Percentiles rank a stretch among this genome's conserved stretches.
Conservation (phyloP, 352 stramenopile genomes). For the Pythium dissimile region DNA sequence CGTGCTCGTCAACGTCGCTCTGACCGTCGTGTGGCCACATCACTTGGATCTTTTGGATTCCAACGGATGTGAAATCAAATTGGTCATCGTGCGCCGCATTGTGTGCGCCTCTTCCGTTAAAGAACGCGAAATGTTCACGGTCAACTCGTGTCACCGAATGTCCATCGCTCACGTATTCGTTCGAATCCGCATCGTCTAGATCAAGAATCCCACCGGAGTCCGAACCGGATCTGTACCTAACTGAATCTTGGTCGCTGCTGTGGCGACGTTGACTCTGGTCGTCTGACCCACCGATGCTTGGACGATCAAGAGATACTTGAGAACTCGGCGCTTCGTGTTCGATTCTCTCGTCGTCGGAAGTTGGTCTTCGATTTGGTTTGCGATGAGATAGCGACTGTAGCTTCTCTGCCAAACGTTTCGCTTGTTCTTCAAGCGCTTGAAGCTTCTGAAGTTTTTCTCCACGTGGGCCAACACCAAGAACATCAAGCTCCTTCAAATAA, state of each 20-base stretch:
- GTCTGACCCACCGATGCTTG: too few species aligned
- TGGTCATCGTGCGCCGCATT: slow-evolving; percentile 15
- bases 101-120: neutral
- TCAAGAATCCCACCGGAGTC: neutral
- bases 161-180: neutral
- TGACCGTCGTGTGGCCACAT: slow-evolving; percentile 26
- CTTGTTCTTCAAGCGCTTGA: slow-evolving; percentile 10
- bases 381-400: slow-evolving; percentile 6
- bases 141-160: slow-evolving; percentile 1
- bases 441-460: slow-evolving; percentile 24
- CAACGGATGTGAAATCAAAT: slow-evolving; percentile 49
- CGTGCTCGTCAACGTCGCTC: neutral
- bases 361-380: neutral
- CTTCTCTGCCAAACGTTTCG: slow-evolving; percentile 17
- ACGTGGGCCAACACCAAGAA: too few species aligned
- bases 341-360: neutral
- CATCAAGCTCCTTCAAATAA: too few species aligned
- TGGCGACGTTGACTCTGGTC: too few species aligned
- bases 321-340: too few species aligned
- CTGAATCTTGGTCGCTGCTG: neutral
- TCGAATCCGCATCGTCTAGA: neutral
- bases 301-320: too few species aligned
- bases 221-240: too few species aligned
- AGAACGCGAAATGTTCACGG: slow-evolving; percentile 1
- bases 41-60: slow-evolving; percentile 45